Evolutionary conservation across 179 eudicot species (phyloP).

Genomic region (Beta corolliflora): DNA sequence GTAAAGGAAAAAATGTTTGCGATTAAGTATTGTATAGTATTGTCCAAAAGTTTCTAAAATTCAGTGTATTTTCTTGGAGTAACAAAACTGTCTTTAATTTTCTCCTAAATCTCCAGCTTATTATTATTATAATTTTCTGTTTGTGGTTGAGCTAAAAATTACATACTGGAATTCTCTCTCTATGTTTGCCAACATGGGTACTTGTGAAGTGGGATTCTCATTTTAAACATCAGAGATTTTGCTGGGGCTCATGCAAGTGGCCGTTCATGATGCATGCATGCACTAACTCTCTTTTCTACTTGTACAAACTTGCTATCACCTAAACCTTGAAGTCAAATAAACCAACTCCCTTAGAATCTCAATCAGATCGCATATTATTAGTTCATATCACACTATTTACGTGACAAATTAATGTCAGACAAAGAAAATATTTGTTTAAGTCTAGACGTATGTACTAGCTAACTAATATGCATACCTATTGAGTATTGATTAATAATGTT

Average conservation of each 20-base stretch:
- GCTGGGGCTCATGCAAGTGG: constrained; percentile 29
- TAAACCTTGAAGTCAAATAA: no score
- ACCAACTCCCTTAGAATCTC: no score
- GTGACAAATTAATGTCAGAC: no score
- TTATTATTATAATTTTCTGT: background rate
- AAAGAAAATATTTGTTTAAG: no score
- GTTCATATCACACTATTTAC: no score
- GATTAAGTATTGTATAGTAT: constrained; percentile 21
- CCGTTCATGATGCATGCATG: constrained; percentile 19
- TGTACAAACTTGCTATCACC: background rate
- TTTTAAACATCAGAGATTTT: constrained; percentile 16
- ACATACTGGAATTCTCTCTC: constrained; percentile 12
- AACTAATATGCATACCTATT: no score
- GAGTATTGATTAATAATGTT: no score
- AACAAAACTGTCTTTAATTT: constrained; percentile 42
- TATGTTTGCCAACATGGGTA: constrained; percentile 32
- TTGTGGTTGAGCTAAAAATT: constrained; percentile 1
- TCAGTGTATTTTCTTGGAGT: constrained; percentile 67
- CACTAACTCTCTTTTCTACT: background rate
- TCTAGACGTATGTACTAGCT: no score
- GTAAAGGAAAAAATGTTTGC: constrained; percentile 12
- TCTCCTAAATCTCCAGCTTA: constrained; percentile 20
- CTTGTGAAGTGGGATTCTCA: constrained; percentile 32
- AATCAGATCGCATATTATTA: no score
- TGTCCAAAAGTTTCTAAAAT: constrained; percentile 46